Percentiles rank a stretch among this genome's conserved stretches.
Conservation (phyloP, 805 yeast genomes). For the Sungouiozyma ichnusensis region DNA sequence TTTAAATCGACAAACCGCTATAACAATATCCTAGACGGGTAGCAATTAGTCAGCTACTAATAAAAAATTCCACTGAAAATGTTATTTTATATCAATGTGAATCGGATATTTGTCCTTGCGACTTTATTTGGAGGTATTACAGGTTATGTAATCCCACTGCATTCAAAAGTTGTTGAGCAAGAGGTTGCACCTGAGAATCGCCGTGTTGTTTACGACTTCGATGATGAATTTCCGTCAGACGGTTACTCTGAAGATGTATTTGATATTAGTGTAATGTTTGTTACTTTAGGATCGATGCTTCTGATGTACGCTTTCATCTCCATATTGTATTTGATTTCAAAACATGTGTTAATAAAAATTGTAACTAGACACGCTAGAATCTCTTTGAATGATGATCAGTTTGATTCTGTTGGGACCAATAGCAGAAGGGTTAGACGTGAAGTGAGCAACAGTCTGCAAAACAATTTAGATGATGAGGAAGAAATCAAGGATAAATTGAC, state of each 20-base stretch:
- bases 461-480: constrained; percentile 54
- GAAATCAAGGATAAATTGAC: constrained; percentile 49
- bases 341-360: constrained; percentile 9
- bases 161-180: constrained; percentile 3
- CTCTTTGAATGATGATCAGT: constrained; percentile 10
- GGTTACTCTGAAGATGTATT: constrained; percentile 12
- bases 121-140: neutral
- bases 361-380: constrained; percentile 7
- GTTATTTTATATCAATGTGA: neutral
- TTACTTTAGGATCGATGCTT: constrained; percentile 15
- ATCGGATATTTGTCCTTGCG: neutral
- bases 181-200: neutral
- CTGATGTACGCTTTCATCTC: constrained; percentile 12
- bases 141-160: constrained; percentile 6
- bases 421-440: constrained; percentile 1
- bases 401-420: constrained; percentile 1
- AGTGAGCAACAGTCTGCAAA: constrained; percentile 33
- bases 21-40: too few relatives aligned
- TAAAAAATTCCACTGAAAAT: too few relatives aligned
- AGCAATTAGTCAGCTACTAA: too few relatives aligned
- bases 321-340: constrained; percentile 10
- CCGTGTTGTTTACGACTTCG: neutral
- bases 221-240: neutral
- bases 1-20: too few relatives aligned
- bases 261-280: constrained; percentile 18